Conservation (phyloP, 2,329 filamentous ascomycete species). For the Trichoderma harzianum region DNA sequence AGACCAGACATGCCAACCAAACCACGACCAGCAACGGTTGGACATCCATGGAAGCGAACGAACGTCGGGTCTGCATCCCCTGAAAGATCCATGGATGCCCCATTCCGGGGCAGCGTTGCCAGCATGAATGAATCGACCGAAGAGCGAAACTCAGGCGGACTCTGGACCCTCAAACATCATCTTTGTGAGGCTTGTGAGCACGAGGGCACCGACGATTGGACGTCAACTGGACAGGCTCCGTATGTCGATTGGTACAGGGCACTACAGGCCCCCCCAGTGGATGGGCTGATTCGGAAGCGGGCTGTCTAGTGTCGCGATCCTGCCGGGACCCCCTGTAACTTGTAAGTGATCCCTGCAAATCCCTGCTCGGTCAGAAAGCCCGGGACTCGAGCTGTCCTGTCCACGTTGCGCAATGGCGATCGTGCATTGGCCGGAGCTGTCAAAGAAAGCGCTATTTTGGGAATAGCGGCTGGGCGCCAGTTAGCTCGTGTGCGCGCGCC, state of each 20-base stretch:
- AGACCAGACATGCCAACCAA: neutral
- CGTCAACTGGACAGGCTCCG: too few relatives aligned
- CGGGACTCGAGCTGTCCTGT: neutral
- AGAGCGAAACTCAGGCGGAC: neutral
- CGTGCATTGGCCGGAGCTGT: slow-evolving; percentile 10
- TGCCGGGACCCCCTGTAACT: neutral
- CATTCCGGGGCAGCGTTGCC: neutral
- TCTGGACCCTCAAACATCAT: neutral
- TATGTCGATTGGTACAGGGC: too few relatives aligned
- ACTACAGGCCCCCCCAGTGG: neutral
- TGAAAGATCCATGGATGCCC: neutral
- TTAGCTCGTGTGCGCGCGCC: neutral
- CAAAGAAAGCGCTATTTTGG: slow-evolving; percentile 2
- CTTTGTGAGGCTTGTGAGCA: neutral
- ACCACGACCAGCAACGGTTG: neutral
- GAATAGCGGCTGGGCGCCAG: neutral
- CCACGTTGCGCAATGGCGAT: slow-evolving; percentile 8
- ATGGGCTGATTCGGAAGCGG: slow-evolving; percentile 14
- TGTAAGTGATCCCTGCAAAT: neutral
- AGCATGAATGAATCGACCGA: neutral
- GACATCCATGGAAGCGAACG: neutral
- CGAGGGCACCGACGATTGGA: slow-evolving; percentile 9
- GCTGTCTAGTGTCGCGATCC: slow-evolving; percentile 5
- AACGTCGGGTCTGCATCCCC: neutral
- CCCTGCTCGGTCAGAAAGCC: neutral